phyloP scores from a whole-genome alignment of 164 flowering plant genomes.

The Sedum album region DNA sequence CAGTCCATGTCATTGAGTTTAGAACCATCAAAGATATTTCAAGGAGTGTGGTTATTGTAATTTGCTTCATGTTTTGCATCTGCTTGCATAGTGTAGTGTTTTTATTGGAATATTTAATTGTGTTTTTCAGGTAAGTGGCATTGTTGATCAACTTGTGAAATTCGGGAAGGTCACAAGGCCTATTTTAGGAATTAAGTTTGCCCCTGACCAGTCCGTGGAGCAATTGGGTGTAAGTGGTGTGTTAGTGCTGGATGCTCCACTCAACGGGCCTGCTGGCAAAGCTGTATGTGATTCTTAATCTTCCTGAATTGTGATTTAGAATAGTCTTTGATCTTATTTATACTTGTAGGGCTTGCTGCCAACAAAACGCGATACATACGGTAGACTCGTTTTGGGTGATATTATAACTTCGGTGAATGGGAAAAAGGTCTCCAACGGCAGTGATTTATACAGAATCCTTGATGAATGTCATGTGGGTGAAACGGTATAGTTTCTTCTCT shows the following conservation, averaged over 20 bases:
- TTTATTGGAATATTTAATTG: background rate
- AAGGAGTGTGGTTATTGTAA: background rate
- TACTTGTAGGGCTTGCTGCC: slow-evolving; percentile 60
- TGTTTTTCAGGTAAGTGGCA: slow-evolving; percentile 62
- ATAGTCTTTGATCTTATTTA: background rate
- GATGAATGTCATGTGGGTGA: slow-evolving; percentile 94
- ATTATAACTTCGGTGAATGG: slow-evolving; percentile 92
- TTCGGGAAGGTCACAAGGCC: slow-evolving; percentile 95
- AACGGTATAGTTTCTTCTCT: slow-evolving; percentile 31
- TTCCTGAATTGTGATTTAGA: background rate
- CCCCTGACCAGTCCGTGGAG: slow-evolving; percentile 58
- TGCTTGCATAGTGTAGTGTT: background rate
- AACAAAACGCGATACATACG: slow-evolving; percentile 86
- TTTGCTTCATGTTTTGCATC: background rate
- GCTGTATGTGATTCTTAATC: slow-evolving; percentile 41
- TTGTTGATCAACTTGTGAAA: slow-evolving; percentile 84
- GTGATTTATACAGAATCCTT: slow-evolving; percentile 92
- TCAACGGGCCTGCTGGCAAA: slow-evolving; percentile 94
- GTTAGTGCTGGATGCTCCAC: slow-evolving; percentile 90
- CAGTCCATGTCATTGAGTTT: background rate
- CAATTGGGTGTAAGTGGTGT: slow-evolving; percentile 95
- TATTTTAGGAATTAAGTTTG: slow-evolving; percentile 82
- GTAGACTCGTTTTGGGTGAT: slow-evolving; percentile 87
- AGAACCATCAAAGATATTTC: background rate
- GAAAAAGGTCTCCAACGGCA: slow-evolving; percentile 74